Conservation (phyloP, 179 eudicot species). For the Silene noctiflora region DNA sequence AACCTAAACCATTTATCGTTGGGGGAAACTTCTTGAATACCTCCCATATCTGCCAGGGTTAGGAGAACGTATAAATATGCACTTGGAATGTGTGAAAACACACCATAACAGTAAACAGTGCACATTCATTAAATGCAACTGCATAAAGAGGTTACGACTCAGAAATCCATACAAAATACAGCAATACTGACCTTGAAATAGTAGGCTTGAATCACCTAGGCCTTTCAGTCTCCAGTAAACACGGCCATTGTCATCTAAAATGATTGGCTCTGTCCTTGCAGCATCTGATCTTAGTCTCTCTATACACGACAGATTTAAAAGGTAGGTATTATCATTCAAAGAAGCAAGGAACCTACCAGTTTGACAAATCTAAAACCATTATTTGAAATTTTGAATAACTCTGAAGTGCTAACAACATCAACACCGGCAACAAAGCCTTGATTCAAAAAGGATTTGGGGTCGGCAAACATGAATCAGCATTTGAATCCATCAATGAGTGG, state of each 20-base stretch:
- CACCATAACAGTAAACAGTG: background rate
- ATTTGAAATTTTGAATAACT: too few species aligned
- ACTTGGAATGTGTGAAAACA: background rate
- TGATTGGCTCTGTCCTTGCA: slow-evolving; percentile 57
- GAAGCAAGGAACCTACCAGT: too few species aligned
- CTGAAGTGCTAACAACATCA: too few species aligned
- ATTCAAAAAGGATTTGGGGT: too few species aligned
- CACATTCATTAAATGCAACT: background rate
- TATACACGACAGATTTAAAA: slow-evolving; percentile 25
- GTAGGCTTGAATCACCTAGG: slow-evolving; percentile 36
- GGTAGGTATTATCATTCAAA: too few species aligned
- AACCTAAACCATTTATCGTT: slow-evolving; percentile 67
- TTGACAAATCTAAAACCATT: too few species aligned
- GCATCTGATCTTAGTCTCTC: slow-evolving; percentile 52
- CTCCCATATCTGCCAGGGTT: slow-evolving; percentile 45
- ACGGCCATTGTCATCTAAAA: slow-evolving; percentile 44
- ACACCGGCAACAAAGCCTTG: too few species aligned
- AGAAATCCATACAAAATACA: background rate
- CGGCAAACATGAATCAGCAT: too few species aligned
- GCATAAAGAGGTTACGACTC: background rate
- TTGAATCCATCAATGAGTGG: too few species aligned
- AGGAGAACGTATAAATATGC: background rate
- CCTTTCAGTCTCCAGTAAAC: slow-evolving; percentile 65
- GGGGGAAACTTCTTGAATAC: slow-evolving; percentile 30
- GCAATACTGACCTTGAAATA: slow-evolving; percentile 60